A percentile compares a stretch with the other conserved stretches of the same genome.
Conservation (phyloP, 1,284 basidiomycete species). For the Paramarasmius palmivorus region DNA sequence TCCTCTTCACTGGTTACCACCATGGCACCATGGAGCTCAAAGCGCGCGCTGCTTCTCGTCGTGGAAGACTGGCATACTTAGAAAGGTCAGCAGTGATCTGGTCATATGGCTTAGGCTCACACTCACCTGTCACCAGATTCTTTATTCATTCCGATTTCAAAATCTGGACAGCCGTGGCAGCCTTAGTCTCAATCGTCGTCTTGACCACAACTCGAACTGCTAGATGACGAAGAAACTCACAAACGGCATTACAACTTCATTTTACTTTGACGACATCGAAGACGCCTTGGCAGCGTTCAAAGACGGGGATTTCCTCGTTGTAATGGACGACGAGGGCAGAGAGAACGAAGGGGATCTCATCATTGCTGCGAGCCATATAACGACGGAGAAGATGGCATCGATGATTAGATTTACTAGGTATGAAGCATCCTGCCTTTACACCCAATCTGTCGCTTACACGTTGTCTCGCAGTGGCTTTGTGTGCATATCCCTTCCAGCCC, state of each 20-base stretch:
- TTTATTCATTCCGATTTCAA: too few species aligned
- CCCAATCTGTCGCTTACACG: constrained; percentile 7
- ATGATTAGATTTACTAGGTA: constrained; percentile 96
- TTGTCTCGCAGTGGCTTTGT: constrained; percentile 81
- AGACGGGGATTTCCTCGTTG: constrained; percentile 88
- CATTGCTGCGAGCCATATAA: constrained; percentile 78
- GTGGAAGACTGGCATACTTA: too few species aligned
- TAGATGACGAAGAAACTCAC: too few species aligned
- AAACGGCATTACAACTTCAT: constrained; percentile 19
- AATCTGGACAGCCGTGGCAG: too few species aligned
- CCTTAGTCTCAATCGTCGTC: too few species aligned
- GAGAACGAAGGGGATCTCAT: constrained; percentile 97
- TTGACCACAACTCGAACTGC: too few species aligned
- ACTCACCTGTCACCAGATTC: too few species aligned
- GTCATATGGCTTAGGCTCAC: too few species aligned
- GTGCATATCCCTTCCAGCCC: constrained; percentile 82
- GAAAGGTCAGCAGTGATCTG: too few species aligned
- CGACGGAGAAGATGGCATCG: constrained; percentile 98
- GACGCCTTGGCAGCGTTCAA: constrained; percentile 80
- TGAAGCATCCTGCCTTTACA: constrained; percentile 23
- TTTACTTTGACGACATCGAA: constrained; percentile 72
- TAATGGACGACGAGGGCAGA: constrained; percentile 92
- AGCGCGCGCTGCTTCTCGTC: too few species aligned
- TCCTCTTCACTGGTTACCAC: too few species aligned
- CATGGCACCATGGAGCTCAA: too few species aligned